phyloP scores from a whole-genome alignment of 2,329 filamentous ascomycete species.

The Xylariales sp. region DNA sequence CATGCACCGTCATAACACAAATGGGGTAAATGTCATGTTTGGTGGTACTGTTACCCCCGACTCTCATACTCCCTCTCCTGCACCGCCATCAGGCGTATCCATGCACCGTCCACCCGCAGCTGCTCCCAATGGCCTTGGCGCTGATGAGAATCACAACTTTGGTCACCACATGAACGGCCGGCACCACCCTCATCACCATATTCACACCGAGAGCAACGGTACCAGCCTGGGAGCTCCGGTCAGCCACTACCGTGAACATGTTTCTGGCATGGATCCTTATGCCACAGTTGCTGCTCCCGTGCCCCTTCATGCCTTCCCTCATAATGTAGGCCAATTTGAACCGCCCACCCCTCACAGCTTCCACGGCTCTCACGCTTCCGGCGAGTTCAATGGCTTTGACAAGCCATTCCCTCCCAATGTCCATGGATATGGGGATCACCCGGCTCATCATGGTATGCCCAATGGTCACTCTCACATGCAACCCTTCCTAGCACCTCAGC shows the following conservation, averaged over 20 bases:
- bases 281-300: slow-evolving; percentile 15
- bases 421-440: slow-evolving; percentile 23
- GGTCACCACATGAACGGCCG: slow-evolving; percentile 6
- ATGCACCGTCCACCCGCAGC: slow-evolving; percentile 37
- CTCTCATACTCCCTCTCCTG: slow-evolving; percentile 56
- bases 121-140: slow-evolving; percentile 12
- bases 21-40: slow-evolving; percentile 50
- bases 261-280: slow-evolving; percentile 19
- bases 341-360: slow-evolving; percentile 58
- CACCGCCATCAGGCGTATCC: slow-evolving; percentile 41
- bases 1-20: slow-evolving; percentile 34
- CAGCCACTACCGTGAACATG: slow-evolving; percentile 20
- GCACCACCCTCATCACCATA: slow-evolving; percentile 21
- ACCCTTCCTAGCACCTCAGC: slow-evolving; percentile 18
- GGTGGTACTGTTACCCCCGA: slow-evolving; percentile 40
- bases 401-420: slow-evolving; percentile 33
- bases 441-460: slow-evolving; percentile 3
- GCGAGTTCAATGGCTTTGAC: slow-evolving; percentile 34
- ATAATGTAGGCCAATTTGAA: slow-evolving; percentile 34
- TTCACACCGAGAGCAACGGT: slow-evolving; percentile 20
- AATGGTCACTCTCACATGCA: slow-evolving; percentile 16
- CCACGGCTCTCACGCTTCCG: slow-evolving; percentile 56
- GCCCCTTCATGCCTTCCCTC: slow-evolving; percentile 27
- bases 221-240: slow-evolving; percentile 18
- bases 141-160: slow-evolving; percentile 12